A percentile compares a stretch with the other conserved stretches of the same genome.
These are phyloP conservation scores for Aspergillus panamensis DNA, from an alignment of 495 filamentous ascomycete genomes.

Conservation along the genomic window DNA sequence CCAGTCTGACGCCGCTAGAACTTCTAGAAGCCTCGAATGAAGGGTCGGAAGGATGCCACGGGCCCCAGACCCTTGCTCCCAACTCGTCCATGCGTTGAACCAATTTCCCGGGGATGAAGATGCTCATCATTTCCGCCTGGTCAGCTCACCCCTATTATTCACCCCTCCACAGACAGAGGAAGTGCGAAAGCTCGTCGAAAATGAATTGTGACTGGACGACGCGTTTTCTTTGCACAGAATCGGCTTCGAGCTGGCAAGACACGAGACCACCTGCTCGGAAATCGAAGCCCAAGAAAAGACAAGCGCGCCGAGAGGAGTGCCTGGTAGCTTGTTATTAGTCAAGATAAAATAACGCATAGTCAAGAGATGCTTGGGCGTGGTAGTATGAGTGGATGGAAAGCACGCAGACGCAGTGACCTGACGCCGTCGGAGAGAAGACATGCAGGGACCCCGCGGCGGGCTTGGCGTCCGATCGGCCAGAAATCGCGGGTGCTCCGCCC, in stretches of 20 bases:
- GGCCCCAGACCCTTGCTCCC: not conserved
- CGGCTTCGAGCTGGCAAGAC: not conserved
- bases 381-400: not conserved
- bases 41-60: not conserved
- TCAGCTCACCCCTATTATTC: too few relatives aligned
- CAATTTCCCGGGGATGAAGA: not conserved
- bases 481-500: not conserved
- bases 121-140: not conserved
- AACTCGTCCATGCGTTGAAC: not conserved
- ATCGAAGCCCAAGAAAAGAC: not conserved
- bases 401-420: not conserved
- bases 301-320: not conserved
- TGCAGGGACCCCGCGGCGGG: not conserved
- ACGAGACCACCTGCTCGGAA: not conserved
- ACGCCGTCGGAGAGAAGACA: too few relatives aligned
- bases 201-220: not conserved
- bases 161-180: not conserved
- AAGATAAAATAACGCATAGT: slow-evolving; percentile 5
- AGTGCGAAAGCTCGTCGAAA: not conserved
- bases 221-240: not conserved
- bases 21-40: slow-evolving; percentile 9
- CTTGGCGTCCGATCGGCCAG: not conserved
- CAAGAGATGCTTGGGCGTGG: not conserved
- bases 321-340: slow-evolving; percentile 9
- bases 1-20: not conserved